Conservation (phyloP, 371 early-diverging fungal species). For the Thermomucor indicae-seudaticae region DNA sequence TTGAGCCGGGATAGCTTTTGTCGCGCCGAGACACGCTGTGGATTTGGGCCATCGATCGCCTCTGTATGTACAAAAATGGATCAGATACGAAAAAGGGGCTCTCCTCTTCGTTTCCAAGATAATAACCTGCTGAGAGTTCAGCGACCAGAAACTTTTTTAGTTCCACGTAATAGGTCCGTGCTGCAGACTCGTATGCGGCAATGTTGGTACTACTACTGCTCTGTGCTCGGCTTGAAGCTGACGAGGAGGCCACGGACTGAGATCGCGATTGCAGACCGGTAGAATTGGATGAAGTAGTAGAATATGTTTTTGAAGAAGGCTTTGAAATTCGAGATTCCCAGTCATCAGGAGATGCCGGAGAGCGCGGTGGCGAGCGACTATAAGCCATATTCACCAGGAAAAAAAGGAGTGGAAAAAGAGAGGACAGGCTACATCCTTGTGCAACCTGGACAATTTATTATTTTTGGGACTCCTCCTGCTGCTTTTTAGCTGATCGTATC, state of each 20-base stretch:
- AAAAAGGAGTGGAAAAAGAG: neutral
- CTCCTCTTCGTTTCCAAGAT: neutral
- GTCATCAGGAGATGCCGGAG: constrained; percentile 27
- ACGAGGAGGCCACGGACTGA: constrained; percentile 30
- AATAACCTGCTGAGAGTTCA: constrained; percentile 38
- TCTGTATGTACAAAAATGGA: constrained; percentile 19
- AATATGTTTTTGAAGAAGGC: constrained; percentile 11
- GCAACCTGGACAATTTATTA: neutral
- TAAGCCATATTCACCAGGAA: constrained; percentile 20
- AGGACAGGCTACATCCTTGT: neutral
- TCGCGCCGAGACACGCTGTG: constrained; percentile 65
- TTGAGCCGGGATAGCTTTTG: constrained; percentile 84
- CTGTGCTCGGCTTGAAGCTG: constrained; percentile 25
- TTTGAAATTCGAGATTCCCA: constrained; percentile 23
- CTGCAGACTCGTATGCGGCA: constrained; percentile 29
- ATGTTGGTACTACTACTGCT: constrained; percentile 9
- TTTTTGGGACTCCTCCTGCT: neutral
- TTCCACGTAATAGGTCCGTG: constrained; percentile 36
- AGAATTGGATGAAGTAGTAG: constrained; percentile 25
- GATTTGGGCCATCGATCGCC: constrained; percentile 43
- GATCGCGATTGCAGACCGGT: constrained; percentile 28
- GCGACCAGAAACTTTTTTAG: constrained; percentile 27
- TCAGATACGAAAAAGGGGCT: neutral
- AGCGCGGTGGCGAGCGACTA: constrained; percentile 27
- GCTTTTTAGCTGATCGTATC: constrained; percentile 15